Evolutionary conservation across 129 eudicot genomes (phyloP).

Genomic region (Tagetes erecta): DNA sequence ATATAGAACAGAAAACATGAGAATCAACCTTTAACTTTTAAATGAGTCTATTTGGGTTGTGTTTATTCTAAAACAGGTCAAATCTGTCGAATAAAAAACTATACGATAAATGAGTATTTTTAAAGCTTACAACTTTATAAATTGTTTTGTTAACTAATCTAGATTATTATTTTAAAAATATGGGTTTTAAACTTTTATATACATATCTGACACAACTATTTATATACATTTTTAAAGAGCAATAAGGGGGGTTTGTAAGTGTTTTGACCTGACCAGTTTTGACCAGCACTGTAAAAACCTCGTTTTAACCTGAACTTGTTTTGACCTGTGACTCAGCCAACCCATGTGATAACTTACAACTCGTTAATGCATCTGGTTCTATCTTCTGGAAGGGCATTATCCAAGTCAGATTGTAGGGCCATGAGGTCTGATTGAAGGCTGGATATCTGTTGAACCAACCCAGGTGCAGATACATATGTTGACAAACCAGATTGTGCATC

Average conservation of each 20-base stretch:
- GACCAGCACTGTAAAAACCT: not conserved
- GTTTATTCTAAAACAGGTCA: not conserved
- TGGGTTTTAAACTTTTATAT: not conserved
- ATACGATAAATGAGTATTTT: not conserved
- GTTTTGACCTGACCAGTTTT: not conserved
- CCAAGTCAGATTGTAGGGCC: conserved; percentile 82
- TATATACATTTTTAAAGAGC: not conserved
- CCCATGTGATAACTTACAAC: conserved; percentile 57
- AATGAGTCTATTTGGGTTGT: not conserved
- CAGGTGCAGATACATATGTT: conserved; percentile 93
- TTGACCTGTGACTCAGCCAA: not conserved
- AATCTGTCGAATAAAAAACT: not conserved
- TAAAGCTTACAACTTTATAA: conserved; percentile 7
- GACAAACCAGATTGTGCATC: conserved; percentile 83
- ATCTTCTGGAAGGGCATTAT: conserved; percentile 89
- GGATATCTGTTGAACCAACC: conserved; percentile 85
- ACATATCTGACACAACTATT: not conserved
- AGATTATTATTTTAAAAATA: not conserved
- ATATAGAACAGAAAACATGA: conserved; percentile 15
- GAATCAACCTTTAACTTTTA: not conserved
- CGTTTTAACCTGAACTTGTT: not conserved
- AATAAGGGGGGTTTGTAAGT: not conserved
- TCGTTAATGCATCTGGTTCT: conserved; percentile 90
- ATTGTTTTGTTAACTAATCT: not conserved
- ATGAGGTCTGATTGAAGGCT: conserved; percentile 85